Conservation (phyloP, 192 early-diverging fungal genomes). For the Coemansia sp. region DNA sequence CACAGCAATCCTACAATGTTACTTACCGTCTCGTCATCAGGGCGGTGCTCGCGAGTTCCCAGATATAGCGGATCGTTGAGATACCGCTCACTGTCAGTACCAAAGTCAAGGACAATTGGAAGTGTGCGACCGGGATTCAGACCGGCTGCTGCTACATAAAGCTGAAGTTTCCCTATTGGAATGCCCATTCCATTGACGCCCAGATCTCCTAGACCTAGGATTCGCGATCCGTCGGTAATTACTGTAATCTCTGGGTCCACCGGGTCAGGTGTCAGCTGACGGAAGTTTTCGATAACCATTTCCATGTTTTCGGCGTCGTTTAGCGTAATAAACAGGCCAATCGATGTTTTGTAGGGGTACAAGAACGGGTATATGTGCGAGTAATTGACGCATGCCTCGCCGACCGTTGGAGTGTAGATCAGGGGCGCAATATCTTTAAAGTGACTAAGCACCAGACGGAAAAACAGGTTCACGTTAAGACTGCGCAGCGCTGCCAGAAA, state of each 20-base stretch:
- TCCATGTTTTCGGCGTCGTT: conserved; percentile 65
- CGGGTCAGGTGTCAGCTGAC: conserved; percentile 55
- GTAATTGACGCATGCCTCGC: conserved; percentile 75
- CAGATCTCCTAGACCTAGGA: conserved; percentile 90
- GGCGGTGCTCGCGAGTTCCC: conserved; percentile 63
- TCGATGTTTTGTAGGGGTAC: conserved; percentile 62
- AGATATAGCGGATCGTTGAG: conserved; percentile 84
- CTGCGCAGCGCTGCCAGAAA: conserved; percentile 74
- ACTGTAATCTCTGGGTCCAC: conserved; percentile 77
- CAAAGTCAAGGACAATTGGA: conserved; percentile 88
- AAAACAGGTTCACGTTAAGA: conserved; percentile 76
- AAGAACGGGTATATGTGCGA: conserved; percentile 82
- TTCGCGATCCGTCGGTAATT: conserved; percentile 87
- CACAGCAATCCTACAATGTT: not conserved
- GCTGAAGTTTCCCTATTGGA: conserved; percentile 88
- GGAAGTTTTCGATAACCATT: conserved; percentile 72
- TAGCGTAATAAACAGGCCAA: conserved; percentile 82
- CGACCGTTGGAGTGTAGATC: conserved; percentile 77
- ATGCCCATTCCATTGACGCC: conserved; percentile 93
- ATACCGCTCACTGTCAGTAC: conserved; percentile 77
- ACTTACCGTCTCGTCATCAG: conserved; percentile 52
- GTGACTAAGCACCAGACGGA: conserved; percentile 69
- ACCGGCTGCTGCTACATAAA: conserved; percentile 80
- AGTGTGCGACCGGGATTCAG: conserved; percentile 79
- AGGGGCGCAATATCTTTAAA: conserved; percentile 69